Evolutionary conservation across 352 stramenopile genomes (phyloP), one percentile per base, ranked within the genome.

Genomic region (Phytophthora syringae): DNA sequence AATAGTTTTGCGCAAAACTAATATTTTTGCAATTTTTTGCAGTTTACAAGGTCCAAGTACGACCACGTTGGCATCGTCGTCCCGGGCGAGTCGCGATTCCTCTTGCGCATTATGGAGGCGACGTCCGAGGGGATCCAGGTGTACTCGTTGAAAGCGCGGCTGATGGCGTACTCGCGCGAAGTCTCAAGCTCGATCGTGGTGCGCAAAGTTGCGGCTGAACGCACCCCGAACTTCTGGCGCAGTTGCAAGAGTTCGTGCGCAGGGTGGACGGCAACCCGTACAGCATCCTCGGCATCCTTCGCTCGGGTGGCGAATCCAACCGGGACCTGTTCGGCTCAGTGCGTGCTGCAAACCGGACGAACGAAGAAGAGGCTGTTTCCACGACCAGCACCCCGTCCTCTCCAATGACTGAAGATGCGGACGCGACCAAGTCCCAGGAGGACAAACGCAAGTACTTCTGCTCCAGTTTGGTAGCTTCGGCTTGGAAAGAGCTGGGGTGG

Each of bases 401-500:
- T 52, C 48, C 55, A 21, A 25, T 44, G 21, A 55, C 28, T 40
- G 55, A 63, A 37, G 30, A 7, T n/a, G n/a, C 6, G 9, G 36
- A 74, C 42, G 34, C 36, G 1, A 58, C 52, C 20, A 52, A 66
- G 40, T 53, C 50, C 11, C 36, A 70, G 25, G 48, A 40, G 21
- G 58, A 52, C 22, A 87, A 89, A 60, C 82, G 79, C 39, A 94
- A 94, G 67, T 95, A 93, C 52, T 94, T 95, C 74, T 95, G 87
- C 53, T 95, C 87, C 13, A 92, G 85, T 34, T 73, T 95, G 10
- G 87, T 84, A 12, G 87, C 87, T 5, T 82, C 85, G n/a, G 80
- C 85, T 11, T 80, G 92, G 47, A 93, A 93, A 56, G 74, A 94
- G 15, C 27, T 95, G 6, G 85, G 85, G 0, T 95, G 87, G 87